A percentile compares a stretch with the other conserved stretches of the same genome.
Conservation (phyloP, 371 early-diverging fungal genomes). For the Dinochytrium kinnereticum region DNA sequence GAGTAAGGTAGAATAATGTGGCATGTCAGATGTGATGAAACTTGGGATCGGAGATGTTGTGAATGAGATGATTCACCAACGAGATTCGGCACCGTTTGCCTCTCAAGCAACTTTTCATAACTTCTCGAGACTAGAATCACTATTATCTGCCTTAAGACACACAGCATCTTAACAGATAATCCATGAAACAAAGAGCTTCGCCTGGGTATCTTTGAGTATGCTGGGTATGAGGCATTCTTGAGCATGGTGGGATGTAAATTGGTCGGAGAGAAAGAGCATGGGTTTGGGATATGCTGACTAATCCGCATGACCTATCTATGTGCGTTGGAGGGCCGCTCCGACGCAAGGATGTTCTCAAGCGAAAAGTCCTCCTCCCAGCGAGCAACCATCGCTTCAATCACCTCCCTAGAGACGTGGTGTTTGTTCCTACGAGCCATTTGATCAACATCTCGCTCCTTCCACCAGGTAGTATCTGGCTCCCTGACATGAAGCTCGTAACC, state of each 20-base stretch:
- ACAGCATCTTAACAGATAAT: too few relatives aligned
- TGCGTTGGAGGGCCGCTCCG: not conserved
- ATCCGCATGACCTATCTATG: not conserved
- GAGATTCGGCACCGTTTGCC: too few relatives aligned
- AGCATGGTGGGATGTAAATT: not conserved
- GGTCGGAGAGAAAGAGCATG: not conserved
- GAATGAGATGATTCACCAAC: too few relatives aligned
- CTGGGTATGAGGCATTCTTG: not conserved
- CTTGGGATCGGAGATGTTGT: too few relatives aligned
- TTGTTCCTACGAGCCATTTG: slow-evolving; percentile 34
- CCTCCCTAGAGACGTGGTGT: slow-evolving; percentile 42
- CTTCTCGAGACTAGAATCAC: too few relatives aligned
- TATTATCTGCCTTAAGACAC: too few relatives aligned
- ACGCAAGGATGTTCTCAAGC: slow-evolving; percentile 32
- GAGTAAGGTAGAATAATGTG: too few relatives aligned
- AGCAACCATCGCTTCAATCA: slow-evolving; percentile 41
- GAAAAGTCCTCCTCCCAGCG: slow-evolving; percentile 42
- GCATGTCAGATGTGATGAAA: too few relatives aligned
- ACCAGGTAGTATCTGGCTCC: slow-evolving; percentile 49
- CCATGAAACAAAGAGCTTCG: not conserved
- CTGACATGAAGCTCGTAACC: slow-evolving; percentile 30
- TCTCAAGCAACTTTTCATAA: too few relatives aligned
- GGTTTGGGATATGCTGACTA: not conserved
- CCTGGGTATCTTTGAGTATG: not conserved
- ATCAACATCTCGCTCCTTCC: slow-evolving; percentile 36